Evolutionary conservation across 805 yeast genomes (phyloP), one percentile per base, ranked within the genome.

Genomic region (Kazachstania viticola): DNA sequence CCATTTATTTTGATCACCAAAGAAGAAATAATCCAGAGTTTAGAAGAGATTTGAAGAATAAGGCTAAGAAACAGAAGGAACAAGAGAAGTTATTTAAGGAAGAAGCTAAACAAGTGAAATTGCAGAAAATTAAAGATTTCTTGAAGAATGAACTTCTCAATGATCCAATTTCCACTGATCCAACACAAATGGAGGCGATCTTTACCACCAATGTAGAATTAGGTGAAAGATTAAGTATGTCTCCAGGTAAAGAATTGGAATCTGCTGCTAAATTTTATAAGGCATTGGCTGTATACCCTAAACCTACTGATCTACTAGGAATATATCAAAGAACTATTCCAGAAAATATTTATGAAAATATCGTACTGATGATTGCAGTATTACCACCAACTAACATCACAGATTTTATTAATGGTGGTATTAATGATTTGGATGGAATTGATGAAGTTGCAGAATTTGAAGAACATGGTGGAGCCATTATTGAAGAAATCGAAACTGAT

Each of bases 231-330:
- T 65, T 81, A 45, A 72, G 83, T 41, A 64, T 71, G 41, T 51
- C 62, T 21, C 75, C 79, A 39, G 79, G 76, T 42, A 69, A 71
- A 44, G 83, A 80, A 56, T 60, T 79, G 41, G 83, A 79, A 38
- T 78, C 96, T 28, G 97, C 98, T 24, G 66, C 87, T 45, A 71
- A 78, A 44, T 91, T 85, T 70, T 91, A 91, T 72, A 81, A 83
- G 60, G 97, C 96, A 11, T 68, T 91, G 53, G 73, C 83, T 26
- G 87, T 85, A 31, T 88, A 87, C 60, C 97, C 98, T 39, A 79
- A 80, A 58, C 99, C 98, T 37, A 78, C 93, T 35, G 95, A 84
- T 49, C 73, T 91, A 47, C 69, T 91, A 54, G 79, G 79, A 31
- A 76, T 88, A 48, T 88, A 83, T 63, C 95, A 88, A 65, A 80